Evolutionary conservation across 805 yeast genomes (phyloP).

Genomic region (Candida nonsorbophila): DNA sequence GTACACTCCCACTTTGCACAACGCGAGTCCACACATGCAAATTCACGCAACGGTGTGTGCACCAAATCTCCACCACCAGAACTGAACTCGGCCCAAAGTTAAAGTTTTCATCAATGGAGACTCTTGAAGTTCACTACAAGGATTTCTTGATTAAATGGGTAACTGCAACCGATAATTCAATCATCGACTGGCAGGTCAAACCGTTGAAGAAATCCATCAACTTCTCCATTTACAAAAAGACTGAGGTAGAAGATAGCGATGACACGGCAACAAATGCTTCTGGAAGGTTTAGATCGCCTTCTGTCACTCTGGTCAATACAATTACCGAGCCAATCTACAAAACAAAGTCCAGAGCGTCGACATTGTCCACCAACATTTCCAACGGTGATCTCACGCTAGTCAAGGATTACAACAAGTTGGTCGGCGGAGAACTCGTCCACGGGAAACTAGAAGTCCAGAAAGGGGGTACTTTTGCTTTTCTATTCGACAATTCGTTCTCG

Average conservation of each 20-base stretch:
- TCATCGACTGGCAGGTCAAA: slow-evolving; percentile 73
- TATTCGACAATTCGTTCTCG: slow-evolving; percentile 88
- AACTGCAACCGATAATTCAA: slow-evolving; percentile 60
- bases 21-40: not conserved
- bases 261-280: slow-evolving; percentile 1
- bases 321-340: slow-evolving; percentile 27
- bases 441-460: slow-evolving; percentile 55
- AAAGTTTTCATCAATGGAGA: too few species aligned
- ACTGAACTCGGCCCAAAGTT: not conserved
- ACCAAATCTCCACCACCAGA: not conserved
- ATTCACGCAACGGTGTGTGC: too few species aligned
- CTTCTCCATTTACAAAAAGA: slow-evolving; percentile 33
- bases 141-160: slow-evolving; percentile 92
- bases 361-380: slow-evolving; percentile 34
- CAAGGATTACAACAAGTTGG: slow-evolving; percentile 49
- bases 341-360: slow-evolving; percentile 29
- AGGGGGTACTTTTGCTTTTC: slow-evolving; percentile 78
- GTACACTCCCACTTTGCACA: too few species aligned
- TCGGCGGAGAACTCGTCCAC: slow-evolving; percentile 54
- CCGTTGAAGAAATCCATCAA: slow-evolving; percentile 52
- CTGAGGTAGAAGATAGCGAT: slow-evolving; percentile 13
- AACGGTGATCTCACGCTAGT: slow-evolving; percentile 44
- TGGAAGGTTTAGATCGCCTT: slow-evolving; percentile 16
- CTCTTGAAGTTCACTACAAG: slow-evolving; percentile 83
- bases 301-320: slow-evolving; percentile 28